phyloP scores from a whole-genome alignment of 1,284 basidiomycete genomes.

The Thelephora terrestris region DNA sequence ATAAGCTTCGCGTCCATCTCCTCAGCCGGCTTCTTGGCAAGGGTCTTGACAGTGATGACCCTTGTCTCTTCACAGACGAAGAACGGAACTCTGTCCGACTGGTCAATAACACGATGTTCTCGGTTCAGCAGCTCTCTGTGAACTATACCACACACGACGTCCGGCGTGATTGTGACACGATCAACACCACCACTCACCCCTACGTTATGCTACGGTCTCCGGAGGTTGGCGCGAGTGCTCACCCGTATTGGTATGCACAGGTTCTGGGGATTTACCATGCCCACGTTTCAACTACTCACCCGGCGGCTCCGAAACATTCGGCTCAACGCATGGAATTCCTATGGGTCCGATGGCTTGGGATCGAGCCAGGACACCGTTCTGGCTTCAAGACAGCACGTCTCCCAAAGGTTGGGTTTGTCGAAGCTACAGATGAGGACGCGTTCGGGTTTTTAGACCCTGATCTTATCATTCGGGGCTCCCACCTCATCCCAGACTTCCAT shows the following conservation, averaged over 20 bases:
- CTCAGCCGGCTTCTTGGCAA: too few relatives aligned
- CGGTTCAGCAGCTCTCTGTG: slow-evolving; percentile 10
- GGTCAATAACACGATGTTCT: slow-evolving; percentile 14
- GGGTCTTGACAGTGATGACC: background rate
- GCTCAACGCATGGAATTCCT: slow-evolving; percentile 7
- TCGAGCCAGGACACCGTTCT: slow-evolving; percentile 3
- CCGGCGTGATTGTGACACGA: too few relatives aligned
- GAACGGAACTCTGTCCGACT: slow-evolving; percentile 13
- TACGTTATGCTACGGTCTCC: slow-evolving; percentile 6
- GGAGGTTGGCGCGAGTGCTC: background rate
- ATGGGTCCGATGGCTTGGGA: slow-evolving; percentile 14
- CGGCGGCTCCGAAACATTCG: background rate
- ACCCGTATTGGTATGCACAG: slow-evolving; percentile 7
- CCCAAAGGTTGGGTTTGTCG: too few relatives aligned
- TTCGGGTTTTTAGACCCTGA: too few relatives aligned
- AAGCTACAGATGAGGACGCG: too few relatives aligned
- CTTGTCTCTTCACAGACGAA: slow-evolving; percentile 8
- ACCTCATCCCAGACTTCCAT: too few relatives aligned
- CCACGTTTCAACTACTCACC: slow-evolving; percentile 2
- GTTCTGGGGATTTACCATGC: slow-evolving; percentile 8
- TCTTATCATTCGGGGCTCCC: too few relatives aligned
- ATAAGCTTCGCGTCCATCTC: too few relatives aligned
- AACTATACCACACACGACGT: slow-evolving; percentile 18
- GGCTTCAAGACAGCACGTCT: slow-evolving; percentile 11
- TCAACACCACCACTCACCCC: slow-evolving; percentile 6